Conservation (phyloP, 2,329 filamentous ascomycete species). For the Amauroascus verrucosus region DNA sequence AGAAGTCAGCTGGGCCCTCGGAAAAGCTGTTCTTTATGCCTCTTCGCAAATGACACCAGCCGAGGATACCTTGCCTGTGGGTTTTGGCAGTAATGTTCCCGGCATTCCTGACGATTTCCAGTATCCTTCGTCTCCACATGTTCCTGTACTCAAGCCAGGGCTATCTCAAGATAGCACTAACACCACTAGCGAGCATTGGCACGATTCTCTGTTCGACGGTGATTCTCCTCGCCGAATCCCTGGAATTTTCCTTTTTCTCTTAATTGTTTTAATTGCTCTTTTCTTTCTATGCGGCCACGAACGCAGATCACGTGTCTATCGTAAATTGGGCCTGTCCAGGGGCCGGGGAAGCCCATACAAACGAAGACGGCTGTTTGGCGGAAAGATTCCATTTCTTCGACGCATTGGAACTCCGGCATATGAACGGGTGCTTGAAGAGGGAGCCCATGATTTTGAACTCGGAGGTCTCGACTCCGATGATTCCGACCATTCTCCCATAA, state of each 20-base stretch:
- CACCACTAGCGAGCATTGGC: constrained; percentile 45
- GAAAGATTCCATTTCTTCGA: constrained; percentile 33
- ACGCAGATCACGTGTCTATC: constrained; percentile 53
- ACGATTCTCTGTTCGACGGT: constrained; percentile 53
- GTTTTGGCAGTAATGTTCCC: constrained; percentile 77
- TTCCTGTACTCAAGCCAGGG: constrained; percentile 23
- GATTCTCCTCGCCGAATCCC: constrained; percentile 59
- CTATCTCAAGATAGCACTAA: constrained; percentile 18
- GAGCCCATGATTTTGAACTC: constrained; percentile 65
- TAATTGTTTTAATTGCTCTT: constrained; percentile 57
- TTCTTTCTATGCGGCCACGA: constrained; percentile 75
- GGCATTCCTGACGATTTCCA: constrained; percentile 69
- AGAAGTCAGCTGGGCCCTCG: constrained; percentile 94
- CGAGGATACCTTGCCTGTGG: constrained; percentile 60
- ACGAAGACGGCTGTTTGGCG: constrained; percentile 48
- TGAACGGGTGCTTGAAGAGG: constrained; percentile 78
- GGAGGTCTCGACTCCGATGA: constrained; percentile 54
- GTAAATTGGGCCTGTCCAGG: constrained; percentile 39
- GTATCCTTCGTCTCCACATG: constrained; percentile 46
- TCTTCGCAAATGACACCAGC: constrained; percentile 70
- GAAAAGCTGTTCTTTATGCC: constrained; percentile 92
- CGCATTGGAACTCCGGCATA: constrained; percentile 46
- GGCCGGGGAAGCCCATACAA: constrained; percentile 28
- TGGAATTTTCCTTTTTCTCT: constrained; percentile 64
- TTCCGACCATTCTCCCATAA: constrained; percentile 49